Evolutionary conservation across 2,329 filamentous ascomycete species (phyloP).

Genomic region (Pleoardoris graminearum): DNA sequence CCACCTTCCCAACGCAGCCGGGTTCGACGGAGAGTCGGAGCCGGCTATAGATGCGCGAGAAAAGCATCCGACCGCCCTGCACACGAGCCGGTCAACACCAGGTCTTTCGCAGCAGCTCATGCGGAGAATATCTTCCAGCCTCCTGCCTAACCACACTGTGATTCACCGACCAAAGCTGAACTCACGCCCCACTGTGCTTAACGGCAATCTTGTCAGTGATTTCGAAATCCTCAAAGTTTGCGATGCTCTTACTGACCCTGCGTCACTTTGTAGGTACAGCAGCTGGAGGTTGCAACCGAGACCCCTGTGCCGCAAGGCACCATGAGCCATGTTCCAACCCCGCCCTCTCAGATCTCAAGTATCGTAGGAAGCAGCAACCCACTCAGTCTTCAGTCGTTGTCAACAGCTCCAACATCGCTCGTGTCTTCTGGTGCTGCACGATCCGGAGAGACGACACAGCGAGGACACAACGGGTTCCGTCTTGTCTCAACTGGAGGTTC

Average conservation of each 20-base stretch:
- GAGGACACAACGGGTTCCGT: conserved; percentile 19
- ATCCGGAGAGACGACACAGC: conserved; percentile 35
- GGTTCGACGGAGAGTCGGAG: conserved; percentile 42
- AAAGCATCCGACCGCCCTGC: conserved; percentile 18
- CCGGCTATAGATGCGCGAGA: conserved; percentile 21
- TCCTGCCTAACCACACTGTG: conserved; percentile 37
- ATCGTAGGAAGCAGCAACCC: conserved; percentile 34
- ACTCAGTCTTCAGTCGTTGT: conserved; percentile 36
- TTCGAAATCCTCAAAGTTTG: not conserved
- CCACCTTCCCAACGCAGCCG: conserved; percentile 32
- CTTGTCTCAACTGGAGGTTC: conserved; percentile 20
- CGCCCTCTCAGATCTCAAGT: conserved; percentile 33
- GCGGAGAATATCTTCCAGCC: conserved; percentile 27
- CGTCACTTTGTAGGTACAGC: conserved; percentile 1
- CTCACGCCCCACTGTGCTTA: conserved; percentile 33
- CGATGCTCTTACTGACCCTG: not conserved
- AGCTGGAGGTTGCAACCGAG: conserved; percentile 6
- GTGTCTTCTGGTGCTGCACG: conserved; percentile 36
- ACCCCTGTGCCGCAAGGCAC: conserved; percentile 10
- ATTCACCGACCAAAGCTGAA: conserved; percentile 36
- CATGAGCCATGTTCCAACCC: conserved; percentile 23
- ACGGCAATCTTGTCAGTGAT: conserved; percentile 10
- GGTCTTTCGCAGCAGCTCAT: conserved; percentile 33
- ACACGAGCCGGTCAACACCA: conserved; percentile 35
- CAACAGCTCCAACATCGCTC: conserved; percentile 41